Conservation (phyloP, 2,329 filamentous ascomycete species). For the Alternaria sp. region DNA sequence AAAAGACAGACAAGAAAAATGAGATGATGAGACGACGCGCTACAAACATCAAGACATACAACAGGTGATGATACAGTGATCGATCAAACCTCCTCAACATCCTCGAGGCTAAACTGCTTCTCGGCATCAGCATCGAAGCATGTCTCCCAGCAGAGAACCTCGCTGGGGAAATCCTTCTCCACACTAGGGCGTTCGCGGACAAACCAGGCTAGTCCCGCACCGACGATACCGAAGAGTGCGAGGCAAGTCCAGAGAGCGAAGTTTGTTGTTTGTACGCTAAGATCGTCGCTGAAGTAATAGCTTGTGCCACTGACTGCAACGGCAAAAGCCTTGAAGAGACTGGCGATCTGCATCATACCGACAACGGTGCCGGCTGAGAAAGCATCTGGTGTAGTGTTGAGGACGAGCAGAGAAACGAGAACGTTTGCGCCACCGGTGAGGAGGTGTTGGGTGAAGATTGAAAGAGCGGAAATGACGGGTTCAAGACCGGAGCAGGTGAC, state of each 20-base stretch:
- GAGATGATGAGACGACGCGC: constrained; percentile 4
- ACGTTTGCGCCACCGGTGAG: constrained; percentile 54
- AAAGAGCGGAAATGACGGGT: constrained; percentile 49
- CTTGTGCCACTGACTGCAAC: constrained; percentile 56
- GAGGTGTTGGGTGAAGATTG: constrained; percentile 55
- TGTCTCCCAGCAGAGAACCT: constrained; percentile 56
- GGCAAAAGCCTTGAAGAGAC: constrained; percentile 57
- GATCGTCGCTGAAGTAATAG: constrained; percentile 56
- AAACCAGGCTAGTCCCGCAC: constrained; percentile 56
- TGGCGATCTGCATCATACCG: constrained; percentile 58
- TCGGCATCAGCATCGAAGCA: constrained; percentile 55
- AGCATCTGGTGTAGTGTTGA: constrained; percentile 58
- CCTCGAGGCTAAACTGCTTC: constrained; percentile 30
- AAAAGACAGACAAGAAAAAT: constrained; percentile 7
- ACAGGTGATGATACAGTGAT: constrained; percentile 2
- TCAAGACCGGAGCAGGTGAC: constrained; percentile 47
- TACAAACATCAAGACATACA: constrained; percentile 14
- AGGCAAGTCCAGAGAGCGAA: constrained; percentile 56
- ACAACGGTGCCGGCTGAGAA: constrained; percentile 58
- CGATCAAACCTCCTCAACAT: constrained; percentile 12
- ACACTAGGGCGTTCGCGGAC: constrained; percentile 56
- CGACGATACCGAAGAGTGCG: constrained; percentile 51
- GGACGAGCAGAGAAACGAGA: constrained; percentile 56
- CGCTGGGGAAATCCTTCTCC: constrained; percentile 54
- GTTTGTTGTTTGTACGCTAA: constrained; percentile 55